Evolutionary conservation across 139 green algal species (phyloP), one percentile per base, ranked within the genome.

Genomic region (Raphidocelis subcapitata): DNA sequence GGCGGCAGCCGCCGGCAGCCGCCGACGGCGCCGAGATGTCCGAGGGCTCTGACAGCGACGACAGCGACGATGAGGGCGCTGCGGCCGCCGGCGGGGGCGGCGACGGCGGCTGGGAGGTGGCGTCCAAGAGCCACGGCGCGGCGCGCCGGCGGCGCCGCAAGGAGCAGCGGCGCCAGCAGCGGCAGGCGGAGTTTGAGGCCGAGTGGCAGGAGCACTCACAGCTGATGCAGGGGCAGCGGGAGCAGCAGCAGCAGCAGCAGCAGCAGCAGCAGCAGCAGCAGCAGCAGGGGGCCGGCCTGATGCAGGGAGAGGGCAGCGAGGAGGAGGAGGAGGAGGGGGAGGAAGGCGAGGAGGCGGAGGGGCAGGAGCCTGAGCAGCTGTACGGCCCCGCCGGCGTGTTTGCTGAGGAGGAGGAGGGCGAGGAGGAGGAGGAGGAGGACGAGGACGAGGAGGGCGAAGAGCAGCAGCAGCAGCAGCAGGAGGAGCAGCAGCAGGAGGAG

Each of bases 31-130:
- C n/a, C n/a, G n/a, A n/a, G n/a, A n/a, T n/a, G n/a, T n/a, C n/a
- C n/a, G n/a, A n/a, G n/a, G n/a, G n/a, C n/a, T n/a, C n/a, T n/a
- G n/a, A n/a, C n/a, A n/a, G n/a, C n/a, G n/a, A n/a, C n/a, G n/a
- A n/a, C n/a, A n/a, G n/a, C n/a, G 62, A 52, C 33, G 60, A 51
- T 24, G 51, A 54, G 3, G 54, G 44, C 46, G 65, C n/a, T 21
- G 65, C 63, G 3, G 65, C 71, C 15, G 47, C 79, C 18, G 77
- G 67, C 1, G 81, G 79, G 16, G 79, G 76, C 29, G 67, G 36
- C 36, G 81, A 77, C 24, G 86, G 41, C 0, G 80, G 54, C 36
- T 93, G 84, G 88, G 71, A 89, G 60, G 67, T 67, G 41, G 86
- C 79, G 0, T 73, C 84, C 3, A 79, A 55, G 21, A 90, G 73